Evolutionary conservation across 2,329 filamentous ascomycete genomes (phyloP), one percentile per base, ranked within the genome.

Genomic region (Nakataea oryzae): DNA sequence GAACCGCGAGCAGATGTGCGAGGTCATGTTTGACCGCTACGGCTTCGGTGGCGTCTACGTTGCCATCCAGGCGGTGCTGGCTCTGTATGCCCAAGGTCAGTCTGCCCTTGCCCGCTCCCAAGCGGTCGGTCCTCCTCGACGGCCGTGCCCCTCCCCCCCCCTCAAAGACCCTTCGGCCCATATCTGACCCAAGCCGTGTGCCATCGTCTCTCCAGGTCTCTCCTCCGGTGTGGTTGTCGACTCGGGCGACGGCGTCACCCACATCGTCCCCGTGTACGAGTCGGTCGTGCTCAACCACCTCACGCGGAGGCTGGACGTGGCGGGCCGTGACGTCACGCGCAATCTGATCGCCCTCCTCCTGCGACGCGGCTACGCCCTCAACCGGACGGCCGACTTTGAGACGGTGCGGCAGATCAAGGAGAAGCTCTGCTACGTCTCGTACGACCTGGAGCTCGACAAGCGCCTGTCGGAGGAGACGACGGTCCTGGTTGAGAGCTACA

Each of bases 351-450:
- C 92, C 60, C 87, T 99, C 59, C 87, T 99, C 26, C 85, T 96
- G 63, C 91, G 95, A 71, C 87, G 95, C 68, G 95, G 95, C 57
- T 99, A 99, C 75, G 92, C 95, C 47, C 86, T 99, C 65, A 99
- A 99, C 85, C 87, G 95, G 74, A 99, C 95, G 14, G 95, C 95
- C 73, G 95, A 99, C 75, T 99, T 99, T 75, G 95, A 99, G 78
- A 99, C 95, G 4, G 95, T 99, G 62, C 90, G 95, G 65, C 93
- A 97, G 76, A 97, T 99, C 81, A 99, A 99, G 80, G 95, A 99
- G 82, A 99, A 99, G 83, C 89, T 99, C 60, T 97, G 95, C 83
- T 99, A 99, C 75, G 93, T 99, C 63, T 97, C 93, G 14, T 99
- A 97, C 80, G 95, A 99, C 75, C 85, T 99, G 63, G 92, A 96